phyloP scores from a whole-genome alignment of 257 asterid genomes.

The Scutellaria barbata region DNA sequence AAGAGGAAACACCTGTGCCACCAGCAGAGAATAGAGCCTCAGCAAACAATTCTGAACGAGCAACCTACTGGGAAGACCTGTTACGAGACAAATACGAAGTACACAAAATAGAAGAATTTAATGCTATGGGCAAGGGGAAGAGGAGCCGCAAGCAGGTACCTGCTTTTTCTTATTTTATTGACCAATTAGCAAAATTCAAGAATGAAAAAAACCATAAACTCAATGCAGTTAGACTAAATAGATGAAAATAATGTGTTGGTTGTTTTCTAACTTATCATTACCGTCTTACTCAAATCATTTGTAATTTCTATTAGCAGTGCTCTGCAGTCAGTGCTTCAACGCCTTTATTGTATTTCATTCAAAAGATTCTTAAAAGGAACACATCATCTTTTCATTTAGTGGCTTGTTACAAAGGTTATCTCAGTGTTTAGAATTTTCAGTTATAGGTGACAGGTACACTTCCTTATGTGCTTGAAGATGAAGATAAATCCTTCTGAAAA shows the following conservation, averaged over 20 bases:
- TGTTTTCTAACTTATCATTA: neutral
- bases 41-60: constrained; percentile 69
- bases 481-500: neutral
- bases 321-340: neutral
- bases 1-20: constrained; percentile 70
- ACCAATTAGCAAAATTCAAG: constrained; percentile 12
- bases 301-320: neutral
- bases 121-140: constrained; percentile 96
- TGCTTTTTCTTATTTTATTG: constrained; percentile 24
- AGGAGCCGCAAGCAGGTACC: constrained; percentile 90
- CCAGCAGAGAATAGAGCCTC: constrained; percentile 62
- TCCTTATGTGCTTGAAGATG: neutral
- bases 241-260: neutral
- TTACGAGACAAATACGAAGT: constrained; percentile 85
- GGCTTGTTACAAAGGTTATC: neutral
- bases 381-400: constrained; percentile 9
- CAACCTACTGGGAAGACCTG: constrained; percentile 89
- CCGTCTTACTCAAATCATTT: neutral
- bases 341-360: neutral
- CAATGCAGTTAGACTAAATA: neutral
- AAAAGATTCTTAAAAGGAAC: neutral
- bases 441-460: neutral
- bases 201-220: neutral
- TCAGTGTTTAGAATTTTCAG: neutral
- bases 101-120: constrained; percentile 82